A percentile compares a stretch with the other conserved stretches of the same genome.
These are phyloP conservation scores for Ligustrum vulgare DNA, from an alignment of 257 asterid species.

Conservation along the genomic window DNA sequence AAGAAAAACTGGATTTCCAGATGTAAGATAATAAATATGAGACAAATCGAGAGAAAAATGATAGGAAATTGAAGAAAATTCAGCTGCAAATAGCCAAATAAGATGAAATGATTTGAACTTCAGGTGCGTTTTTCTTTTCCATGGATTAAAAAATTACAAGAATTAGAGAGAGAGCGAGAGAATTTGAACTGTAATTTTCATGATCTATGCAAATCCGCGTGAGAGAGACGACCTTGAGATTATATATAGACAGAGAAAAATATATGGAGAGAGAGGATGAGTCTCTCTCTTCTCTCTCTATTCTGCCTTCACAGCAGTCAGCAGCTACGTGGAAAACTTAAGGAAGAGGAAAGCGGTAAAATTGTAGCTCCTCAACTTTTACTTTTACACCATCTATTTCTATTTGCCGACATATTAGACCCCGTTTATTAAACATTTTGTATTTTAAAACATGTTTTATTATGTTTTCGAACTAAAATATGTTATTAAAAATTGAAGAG, in stretches of 20 bases:
- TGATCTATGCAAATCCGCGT: constrained; percentile 52
- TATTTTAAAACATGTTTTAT: too few species aligned
- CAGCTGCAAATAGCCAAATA: background rate
- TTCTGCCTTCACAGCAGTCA: constrained; percentile 15
- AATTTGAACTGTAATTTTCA: constrained; percentile 15
- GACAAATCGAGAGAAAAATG: constrained; percentile 9
- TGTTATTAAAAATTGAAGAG: too few species aligned
- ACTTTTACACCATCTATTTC: too few species aligned
- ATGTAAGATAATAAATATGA: background rate
- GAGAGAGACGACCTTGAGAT: constrained; percentile 32
- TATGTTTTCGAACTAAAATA: too few species aligned
- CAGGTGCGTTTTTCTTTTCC: background rate
- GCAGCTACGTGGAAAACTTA: background rate
- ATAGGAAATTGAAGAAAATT: background rate
- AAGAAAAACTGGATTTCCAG: background rate
- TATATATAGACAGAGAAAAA: constrained; percentile 14
- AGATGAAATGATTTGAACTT: background rate
- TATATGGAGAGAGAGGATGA: background rate
- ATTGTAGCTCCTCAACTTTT: background rate
- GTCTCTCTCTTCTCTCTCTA: constrained; percentile 23
- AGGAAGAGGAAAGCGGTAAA: too few species aligned
- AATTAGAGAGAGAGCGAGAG: constrained; percentile 2
- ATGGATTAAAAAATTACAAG: constrained; percentile 5
- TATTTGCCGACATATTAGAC: too few species aligned
- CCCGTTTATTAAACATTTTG: too few species aligned